Evolutionary conservation across 257 asterid species (phyloP), one percentile per base, ranked within the genome.

Genomic region (Prunella vulgaris): DNA sequence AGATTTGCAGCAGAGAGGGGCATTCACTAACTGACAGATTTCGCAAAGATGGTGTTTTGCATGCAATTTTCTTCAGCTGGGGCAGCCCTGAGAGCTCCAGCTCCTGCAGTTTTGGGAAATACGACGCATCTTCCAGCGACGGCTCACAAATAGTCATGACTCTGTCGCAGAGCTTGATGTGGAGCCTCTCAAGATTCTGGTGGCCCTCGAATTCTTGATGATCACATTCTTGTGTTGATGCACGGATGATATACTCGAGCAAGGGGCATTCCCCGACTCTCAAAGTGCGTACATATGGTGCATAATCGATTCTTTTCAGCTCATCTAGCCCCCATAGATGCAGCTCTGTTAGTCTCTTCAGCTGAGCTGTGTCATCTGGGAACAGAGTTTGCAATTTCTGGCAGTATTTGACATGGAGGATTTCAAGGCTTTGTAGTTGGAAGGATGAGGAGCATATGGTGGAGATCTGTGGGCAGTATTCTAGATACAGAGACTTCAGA

Each of bases 261-360:
- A n/a, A 5, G 27, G 75, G 78, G 75, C 87, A 82, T 37, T 82
- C 78, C 25, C 84, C 84, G 15, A 83, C 77, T 62, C 63, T 69
- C 52, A 79, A 49, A 15, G 66, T 72, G 32, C 14, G 4, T 6
- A 79, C 51, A 8, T 7, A 13, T 30, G 76, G 75, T n/a, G 69
- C 18, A 4, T 38, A 48, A 2, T n/a, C 13, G 24, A 72, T 65
- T 38, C 35, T 37, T 38, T 65, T 15, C 3, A 82, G 52, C 35
- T 14, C 60, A 10, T 77, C 78, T 51, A 83, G 69, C 24, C 72
- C 79, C 87, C 84, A 79, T 12, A 83, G 77, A 49, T 71, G 70
- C 20, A 82, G 37, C 4, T 70, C 60, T 2, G 49, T 10, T 15
- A 82, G 49, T 0, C 71, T 82, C 13, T 66, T 64, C 42, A 79